Base-by-base conservation (phyloP, 2,329 filamentous ascomycete species). In the Beauveria sp. region DNA sequence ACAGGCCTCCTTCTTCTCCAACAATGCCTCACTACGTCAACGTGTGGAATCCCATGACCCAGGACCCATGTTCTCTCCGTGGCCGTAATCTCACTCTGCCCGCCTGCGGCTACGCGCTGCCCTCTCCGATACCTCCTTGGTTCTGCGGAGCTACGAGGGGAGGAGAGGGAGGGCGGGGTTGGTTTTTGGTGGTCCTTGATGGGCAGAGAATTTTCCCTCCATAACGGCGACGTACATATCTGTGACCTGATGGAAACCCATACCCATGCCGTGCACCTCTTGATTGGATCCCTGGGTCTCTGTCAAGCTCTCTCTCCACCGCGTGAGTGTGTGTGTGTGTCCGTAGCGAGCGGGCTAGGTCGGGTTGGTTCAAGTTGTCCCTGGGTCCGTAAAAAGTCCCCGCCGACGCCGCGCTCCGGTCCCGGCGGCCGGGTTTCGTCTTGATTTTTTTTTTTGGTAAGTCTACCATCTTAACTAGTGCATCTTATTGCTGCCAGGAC, bases 181-280 rank as follows among this genome's bases (percentile, higher is more conserved):
- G 16, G 40, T 9, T 43, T 43, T 43, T 34, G 42, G 46, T 51
- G 56, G 55, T 24, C 56, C 56, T 58, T 58, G 45, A 58, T 51
- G 46, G 46, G 56, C 56, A 58, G 56, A 43, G 18, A 28, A 51
- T 58, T 58, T 34, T 18, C 30, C 30, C 30, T 34, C 8, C 45
- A 3, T 42, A 10, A 6, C 8, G 8, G 28, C 30, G 10, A 30
- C 42, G 30, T 34, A 42, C 4, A 58, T 51, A 42, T 58, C 46
- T 43, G 56, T 58, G 56, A 58, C 56, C 56, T 58, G 30, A 43
- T 51, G 56, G 46, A 51, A 58, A 58, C 56, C 56, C 46, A 51
- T 50, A 42, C 46, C 56, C 46, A 58, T 34, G 45, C 18, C 20
- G 20, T 30, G 46, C 10, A 28, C 28, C 2, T 28, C 24, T 30